Evolutionary conservation across 225 moss, liverwort and hornwort species (phyloP).

Genomic region (Pleurozium schreberi): DNA sequence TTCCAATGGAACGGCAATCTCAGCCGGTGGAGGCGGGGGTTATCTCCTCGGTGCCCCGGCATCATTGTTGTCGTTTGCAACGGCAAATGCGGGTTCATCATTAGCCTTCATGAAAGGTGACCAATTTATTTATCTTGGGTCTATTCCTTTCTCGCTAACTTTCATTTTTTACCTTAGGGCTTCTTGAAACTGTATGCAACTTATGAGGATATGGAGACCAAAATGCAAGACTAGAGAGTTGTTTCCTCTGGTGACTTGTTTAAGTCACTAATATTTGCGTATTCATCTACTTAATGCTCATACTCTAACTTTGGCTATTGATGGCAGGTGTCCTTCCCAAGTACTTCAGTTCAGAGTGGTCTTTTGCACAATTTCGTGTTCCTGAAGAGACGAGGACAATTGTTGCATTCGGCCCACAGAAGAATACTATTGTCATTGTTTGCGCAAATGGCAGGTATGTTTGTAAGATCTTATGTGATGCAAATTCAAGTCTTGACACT

Average conservation of each 20-base stretch:
- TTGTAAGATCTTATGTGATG: not conserved
- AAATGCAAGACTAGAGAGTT: not conserved
- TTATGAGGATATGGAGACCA: not conserved
- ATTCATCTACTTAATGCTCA: not conserved
- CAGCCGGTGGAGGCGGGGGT: constrained; percentile 15
- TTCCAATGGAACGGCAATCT: constrained; percentile 7
- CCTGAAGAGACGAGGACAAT: constrained; percentile 83
- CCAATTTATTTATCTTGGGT: not conserved
- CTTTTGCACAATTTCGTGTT: constrained; percentile 87
- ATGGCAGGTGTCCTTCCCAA: constrained; percentile 83
- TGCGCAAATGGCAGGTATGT: constrained; percentile 81
- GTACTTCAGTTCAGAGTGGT: constrained; percentile 99
- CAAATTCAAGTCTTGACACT: not conserved
- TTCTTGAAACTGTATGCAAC: not conserved
- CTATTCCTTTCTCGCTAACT: not conserved
- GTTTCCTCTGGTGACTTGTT: not conserved
- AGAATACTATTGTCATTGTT: constrained; percentile 73
- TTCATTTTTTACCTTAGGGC: not conserved
- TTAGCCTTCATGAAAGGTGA: constrained; percentile 95
- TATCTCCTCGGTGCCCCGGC: constrained; percentile 24
- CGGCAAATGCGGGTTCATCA: constrained; percentile 85
- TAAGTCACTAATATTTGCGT: not conserved
- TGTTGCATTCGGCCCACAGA: constrained; percentile 91
- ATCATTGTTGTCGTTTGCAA: constrained; percentile 51
- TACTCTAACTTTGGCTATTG: not conserved